Base-by-base conservation (phyloP, 768 basidiomycete species). In the Lentinus tigrinus region DNA sequence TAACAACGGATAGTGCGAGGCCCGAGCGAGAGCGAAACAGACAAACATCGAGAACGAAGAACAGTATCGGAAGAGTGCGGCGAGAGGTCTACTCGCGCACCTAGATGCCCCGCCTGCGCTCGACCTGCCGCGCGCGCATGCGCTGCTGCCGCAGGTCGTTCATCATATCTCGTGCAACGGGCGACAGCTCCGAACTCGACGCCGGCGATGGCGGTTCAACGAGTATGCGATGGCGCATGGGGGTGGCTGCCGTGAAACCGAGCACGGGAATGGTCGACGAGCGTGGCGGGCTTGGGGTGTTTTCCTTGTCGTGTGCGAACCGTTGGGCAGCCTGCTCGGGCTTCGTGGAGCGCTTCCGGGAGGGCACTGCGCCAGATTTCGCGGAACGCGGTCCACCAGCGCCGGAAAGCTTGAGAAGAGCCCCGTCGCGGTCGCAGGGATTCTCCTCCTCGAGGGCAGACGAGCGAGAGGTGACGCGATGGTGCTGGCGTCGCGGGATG, bases 121-220 rank as follows among this genome's bases (percentile, higher is more conserved):
- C 60, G 31, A 44, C 60, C 51, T 61, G 55, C 9, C 66, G 64
- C 36, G 65, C 62, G 13, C 68, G 62, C 62, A 59, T 57, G 47
- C 71, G 68, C 64, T 78, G 73, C 56, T 72, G 69, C 50, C 89
- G 76, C 43, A 87, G 67, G 63, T 85, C 79, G 56, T 74, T 73
- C 89, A 91, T 91, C 65, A 91, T 77, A 67, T 85, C 78, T 63
- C 77, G 79, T 5, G 81, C 85, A 31, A 85, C 73, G 14, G 87
- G 87, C 19, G 89, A 91, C 49, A 92, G 73, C 60, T 91, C 90
- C 10, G 88, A 81, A 2, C 89, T 89, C 27, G 82, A 85, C 23
- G 86, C 81, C 21, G 89, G 87, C 1, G 87, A 89, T 3, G 85
- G 80, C 48, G 64, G 67, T 3, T 68, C 55, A 27, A 52, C 37